Evolutionary conservation across 2,329 filamentous ascomycete species (phyloP), one percentile per base, ranked within the genome.

Genomic region (Penicillium brasilianum): DNA sequence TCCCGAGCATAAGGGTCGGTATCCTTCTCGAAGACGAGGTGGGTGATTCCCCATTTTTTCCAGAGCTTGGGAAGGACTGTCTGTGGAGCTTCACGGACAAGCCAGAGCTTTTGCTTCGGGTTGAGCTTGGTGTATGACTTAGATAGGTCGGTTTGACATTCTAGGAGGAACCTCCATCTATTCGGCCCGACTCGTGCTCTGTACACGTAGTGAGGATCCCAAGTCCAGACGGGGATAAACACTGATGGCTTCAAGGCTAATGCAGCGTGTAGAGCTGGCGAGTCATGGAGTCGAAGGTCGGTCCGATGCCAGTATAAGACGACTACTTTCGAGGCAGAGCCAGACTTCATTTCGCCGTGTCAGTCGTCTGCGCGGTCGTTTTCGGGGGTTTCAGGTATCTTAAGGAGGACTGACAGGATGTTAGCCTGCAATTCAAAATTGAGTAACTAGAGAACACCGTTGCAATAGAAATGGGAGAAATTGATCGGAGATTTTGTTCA

Each of bases 231-330:
- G 0, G 90, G 90, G 80, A 89, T 93, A 28, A 93, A 79, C 20
- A 84, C 86, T 55, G 84, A 84, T 1, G 90, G 89, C 0, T 90
- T 81, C 7, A 93, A 81, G 60, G 90, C 88, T 8, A 93, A 77
- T 0, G 90, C 90, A 2, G 89, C 89, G 72, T 88, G 84, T 28
- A 93, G 80, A 1, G 89, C 90, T 9, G 90, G 90, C 0, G 89
- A 92, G 74, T 93, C 90, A 76, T 93, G 90, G 2, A 93, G 84
- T 20, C 90, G 87, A 11, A 93, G 81, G 72, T 93, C 90, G 6
- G 90, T 93, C 57, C 90, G 85, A 70, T 92, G 92, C 90, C 90
- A 92, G 74, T 91, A 92, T 36, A 92, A 83, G 2, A 92, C 89
- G 54, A 69, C 62, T 6, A 46, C 56, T n/a, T 57, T 56, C 30